Base-by-base conservation (phyloP, 495 filamentous ascomycete genomes). In the Neurospora tetraspora region DNA sequence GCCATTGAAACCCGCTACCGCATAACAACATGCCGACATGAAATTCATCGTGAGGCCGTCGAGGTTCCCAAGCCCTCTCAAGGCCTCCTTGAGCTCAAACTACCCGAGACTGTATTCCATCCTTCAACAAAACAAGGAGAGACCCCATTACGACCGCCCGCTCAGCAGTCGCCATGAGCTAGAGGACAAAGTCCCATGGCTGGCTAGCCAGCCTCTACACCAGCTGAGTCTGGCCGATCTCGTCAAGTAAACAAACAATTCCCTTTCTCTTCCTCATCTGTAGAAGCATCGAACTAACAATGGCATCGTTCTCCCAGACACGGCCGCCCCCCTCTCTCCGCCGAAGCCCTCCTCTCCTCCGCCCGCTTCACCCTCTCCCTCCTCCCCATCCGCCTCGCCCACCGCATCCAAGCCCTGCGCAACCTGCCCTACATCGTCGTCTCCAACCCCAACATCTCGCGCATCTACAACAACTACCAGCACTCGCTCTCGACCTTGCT, bases 351-450 rank as follows among this genome's bases (percentile, higher is more conserved):
- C 40, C 89, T 97, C 73, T 88, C 89, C 47, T 97, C 93, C 5
- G 96, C 96, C 69, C 97, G 97, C 81, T 97, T 97, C 85, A 96
- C 96, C 39, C 91, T 97, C 69, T 93, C 92, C 59, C 89, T 97
- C 43, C 90, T 98, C 39, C 96, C 96, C 18, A 91, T 94, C 71
- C 93, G 96, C n/a, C 89, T 99, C 18, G 96, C 96, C 4, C 94
- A 96, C 77, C 93, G 96, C 43, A 96, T 98, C 68, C 91, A 97
- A 81, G 91, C 92, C 2, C 83, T 99, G 14, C 90, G 95, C 71
- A 97, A 97, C 81, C 88, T 99, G 4, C 96, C 96, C 2, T 99
- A 92, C 81, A 99, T 99, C 77, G 94, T 99, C 65, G 96, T 99
- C 20, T 94, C 95, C 1, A 98, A 98, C 80, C 92, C 94, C 2